Percentiles rank a stretch among this genome's conserved stretches.
Evolutionary conservation across 768 basidiomycete genomes (phyloP).

Genomic region (Rhodotorula taiwanensis): DNA sequence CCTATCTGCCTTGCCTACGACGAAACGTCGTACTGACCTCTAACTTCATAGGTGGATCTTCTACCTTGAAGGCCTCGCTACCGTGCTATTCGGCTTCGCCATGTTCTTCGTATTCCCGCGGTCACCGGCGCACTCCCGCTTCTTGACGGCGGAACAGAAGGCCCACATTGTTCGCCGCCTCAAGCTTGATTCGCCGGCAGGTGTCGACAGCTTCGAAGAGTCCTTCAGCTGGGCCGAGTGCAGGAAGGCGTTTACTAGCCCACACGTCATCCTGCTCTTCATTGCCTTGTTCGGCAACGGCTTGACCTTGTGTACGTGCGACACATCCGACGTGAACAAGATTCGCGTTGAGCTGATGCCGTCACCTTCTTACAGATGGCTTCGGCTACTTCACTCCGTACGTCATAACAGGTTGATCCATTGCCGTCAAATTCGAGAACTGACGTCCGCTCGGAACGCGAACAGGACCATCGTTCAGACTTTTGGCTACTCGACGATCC

Average conservation of each 20-base stretch:
- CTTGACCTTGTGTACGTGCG: constrained; percentile 48
- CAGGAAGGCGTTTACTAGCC: constrained; percentile 49
- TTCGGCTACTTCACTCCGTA: constrained; percentile 21
- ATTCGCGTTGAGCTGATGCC: too few species aligned
- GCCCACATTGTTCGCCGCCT: constrained; percentile 35
- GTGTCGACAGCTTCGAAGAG: constrained; percentile 41
- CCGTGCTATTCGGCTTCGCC: constrained; percentile 54
- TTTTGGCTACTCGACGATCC: constrained; percentile 42
- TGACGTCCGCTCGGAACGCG: too few species aligned
- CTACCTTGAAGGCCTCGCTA: constrained; percentile 56
- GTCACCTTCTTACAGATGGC: constrained; percentile 3
- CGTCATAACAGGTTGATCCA: too few species aligned
- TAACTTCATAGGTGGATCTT: constrained; percentile 35
- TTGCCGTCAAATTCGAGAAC: too few species aligned
- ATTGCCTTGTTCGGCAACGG: constrained; percentile 65
- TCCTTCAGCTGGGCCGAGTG: constrained; percentile 58
- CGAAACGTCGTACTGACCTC: background rate
- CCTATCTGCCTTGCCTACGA: background rate
- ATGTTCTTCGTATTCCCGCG: constrained; percentile 53
- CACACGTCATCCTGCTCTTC: constrained; percentile 55
- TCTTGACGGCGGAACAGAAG: constrained; percentile 51
- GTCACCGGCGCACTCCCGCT: constrained; percentile 50
- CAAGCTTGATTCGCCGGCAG: constrained; percentile 31
- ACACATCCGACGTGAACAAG: too few species aligned
- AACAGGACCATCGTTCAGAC: constrained; percentile 50